These are phyloP conservation scores for Chernovozyma aurita DNA, from an alignment of 1,139 yeast species.

Conservation along the genomic window DNA sequence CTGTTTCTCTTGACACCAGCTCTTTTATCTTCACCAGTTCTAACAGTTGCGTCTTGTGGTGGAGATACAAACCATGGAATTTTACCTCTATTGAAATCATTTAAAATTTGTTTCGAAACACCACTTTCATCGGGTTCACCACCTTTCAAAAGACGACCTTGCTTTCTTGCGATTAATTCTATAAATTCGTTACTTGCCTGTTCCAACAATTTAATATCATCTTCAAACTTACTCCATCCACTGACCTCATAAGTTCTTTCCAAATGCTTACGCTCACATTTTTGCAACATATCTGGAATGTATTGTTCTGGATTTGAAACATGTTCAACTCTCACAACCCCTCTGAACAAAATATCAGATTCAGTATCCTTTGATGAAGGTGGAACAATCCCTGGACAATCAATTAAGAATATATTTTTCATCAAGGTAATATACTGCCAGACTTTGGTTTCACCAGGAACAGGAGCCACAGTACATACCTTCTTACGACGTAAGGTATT, in stretches of 20 bases:
- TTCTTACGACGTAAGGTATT: constrained; percentile 91
- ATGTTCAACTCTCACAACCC: constrained; percentile 97
- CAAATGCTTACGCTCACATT: constrained; percentile 85
- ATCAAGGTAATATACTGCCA: constrained; percentile 98
- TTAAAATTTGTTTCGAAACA: constrained; percentile 83
- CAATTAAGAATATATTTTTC: constrained; percentile 92
- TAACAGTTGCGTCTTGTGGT: constrained; percentile 54
- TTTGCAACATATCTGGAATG: constrained; percentile 78
- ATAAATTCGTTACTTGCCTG: constrained; percentile 73
- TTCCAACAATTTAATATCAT: constrained; percentile 33
- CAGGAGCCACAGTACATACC: constrained; percentile 96
- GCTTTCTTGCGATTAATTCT: constrained; percentile 87
- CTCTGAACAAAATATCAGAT: constrained; percentile 91
- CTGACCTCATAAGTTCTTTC: constrained; percentile 93
- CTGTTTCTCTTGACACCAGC: constrained; percentile 51
- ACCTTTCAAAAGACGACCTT: constrained; percentile 89
- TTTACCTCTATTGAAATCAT: constrained; percentile 94
- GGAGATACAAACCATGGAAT: constrained; percentile 98
- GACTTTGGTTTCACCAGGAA: constrained; percentile 98
- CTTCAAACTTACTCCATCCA: constrained; percentile 71
- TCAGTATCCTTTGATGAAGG: constrained; percentile 87
- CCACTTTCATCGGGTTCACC: constrained; percentile 98
- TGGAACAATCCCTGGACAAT: constrained; percentile 98
- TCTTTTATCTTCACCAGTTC: constrained; percentile 54
- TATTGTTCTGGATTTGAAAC: constrained; percentile 94